Base-by-base conservation (phyloP, 2,329 filamentous ascomycete genomes). In the Penicillium sp. region DNA sequence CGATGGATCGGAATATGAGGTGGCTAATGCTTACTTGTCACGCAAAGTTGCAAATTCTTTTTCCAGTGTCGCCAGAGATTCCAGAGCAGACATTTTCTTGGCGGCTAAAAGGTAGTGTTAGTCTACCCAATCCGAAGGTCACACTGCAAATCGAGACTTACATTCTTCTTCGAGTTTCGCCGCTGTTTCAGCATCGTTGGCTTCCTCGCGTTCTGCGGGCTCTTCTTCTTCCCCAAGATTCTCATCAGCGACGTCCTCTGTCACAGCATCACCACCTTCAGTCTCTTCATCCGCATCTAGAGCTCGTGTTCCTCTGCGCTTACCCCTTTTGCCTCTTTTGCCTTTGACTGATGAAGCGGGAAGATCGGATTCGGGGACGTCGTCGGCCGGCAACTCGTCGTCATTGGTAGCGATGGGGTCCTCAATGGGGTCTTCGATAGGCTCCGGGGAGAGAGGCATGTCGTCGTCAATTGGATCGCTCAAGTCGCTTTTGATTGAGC, bases 11-110 rank as follows among this genome's bases (percentile, higher is more conserved):
- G 15, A 22, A 11, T 45, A n/a, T 6, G 46, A 35, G 2, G 31
- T 49, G 14, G 20, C n/a, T 4, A 37, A 18, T n/a, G 49, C 74
- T 71, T 70, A 80, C 78, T 77, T 79, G 63, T 82, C 92, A 67
- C 92, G 85, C 68, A 97, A 90, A 18, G 89, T 83, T 56, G 88
- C 85, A 75, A 99, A 99, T 69, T 94, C 90, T 71, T 89, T 89
- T 71, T 97, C 93, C 42, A 99, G 89, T 18, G 85, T 83, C 18
- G 85, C 82, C 65, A 97, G 82, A 62, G 91, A 86, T 53, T 92
- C 89, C 69, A 92, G 87, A 0, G 92, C 92, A 31, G 84, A 83
- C 68, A 86, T 87, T 76, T 93, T 94, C 69, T 86, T 87, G 67
- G 89, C 85, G 61, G 89, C 90, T 93, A 31, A 66, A 57, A 55